Evolutionary conservation across 768 basidiomycete genomes (phyloP).

Genomic region (Dictyophora rubrovolvata): DNA sequence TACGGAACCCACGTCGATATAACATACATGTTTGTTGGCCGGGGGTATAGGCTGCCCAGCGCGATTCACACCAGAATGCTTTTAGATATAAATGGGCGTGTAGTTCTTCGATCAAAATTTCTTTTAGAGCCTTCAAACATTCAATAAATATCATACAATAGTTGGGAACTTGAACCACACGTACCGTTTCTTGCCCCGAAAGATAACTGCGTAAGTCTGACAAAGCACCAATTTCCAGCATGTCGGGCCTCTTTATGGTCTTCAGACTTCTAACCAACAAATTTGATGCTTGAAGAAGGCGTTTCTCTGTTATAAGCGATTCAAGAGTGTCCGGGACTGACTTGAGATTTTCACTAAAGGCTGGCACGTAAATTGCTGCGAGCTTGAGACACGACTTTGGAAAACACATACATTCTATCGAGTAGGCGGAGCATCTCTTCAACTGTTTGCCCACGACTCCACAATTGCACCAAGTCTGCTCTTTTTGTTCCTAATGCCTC

Average conservation of each 20-base stretch:
- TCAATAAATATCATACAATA: neutral
- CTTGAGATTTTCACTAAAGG: constrained; percentile 72
- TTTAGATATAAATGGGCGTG: constrained; percentile 97
- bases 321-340: constrained; percentile 87
- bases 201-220: constrained; percentile 82
- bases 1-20: neutral
- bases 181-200: constrained; percentile 72
- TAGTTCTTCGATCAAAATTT: constrained; percentile 90
- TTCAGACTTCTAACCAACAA: constrained; percentile 83
- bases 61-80: constrained; percentile 88
- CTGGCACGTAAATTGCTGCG: neutral
- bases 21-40: constrained; percentile 67
- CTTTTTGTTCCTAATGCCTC: constrained; percentile 72
- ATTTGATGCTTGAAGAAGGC: constrained; percentile 78
- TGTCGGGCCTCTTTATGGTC: constrained; percentile 82
- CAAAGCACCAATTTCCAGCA: constrained; percentile 93
- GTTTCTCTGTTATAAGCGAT: constrained; percentile 91
- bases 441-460: constrained; percentile 80
- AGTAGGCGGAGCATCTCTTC: constrained; percentile 94
- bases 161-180: constrained; percentile 18
- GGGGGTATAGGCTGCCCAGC: constrained; percentile 78
- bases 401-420: constrained; percentile 73
- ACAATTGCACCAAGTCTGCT: constrained; percentile 82
- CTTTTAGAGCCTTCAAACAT: constrained; percentile 64
- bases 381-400: constrained; percentile 12